Evolutionary conservation across 2,329 filamentous ascomycete species (phyloP).

Genomic region (Pestalotiopsis sp.): DNA sequence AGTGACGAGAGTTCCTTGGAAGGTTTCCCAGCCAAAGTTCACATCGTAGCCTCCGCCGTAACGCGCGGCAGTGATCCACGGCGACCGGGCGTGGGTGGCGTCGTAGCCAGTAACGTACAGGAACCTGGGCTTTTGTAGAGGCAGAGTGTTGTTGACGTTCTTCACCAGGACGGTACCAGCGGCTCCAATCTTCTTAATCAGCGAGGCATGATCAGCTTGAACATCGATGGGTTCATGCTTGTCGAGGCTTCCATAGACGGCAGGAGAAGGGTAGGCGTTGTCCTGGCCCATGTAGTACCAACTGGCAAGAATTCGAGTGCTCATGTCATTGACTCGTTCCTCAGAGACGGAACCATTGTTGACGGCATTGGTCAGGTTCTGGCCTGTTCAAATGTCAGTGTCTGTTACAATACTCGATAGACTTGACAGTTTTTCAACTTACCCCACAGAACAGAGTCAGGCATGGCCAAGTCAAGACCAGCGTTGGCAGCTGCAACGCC

Average conservation of each 20-base stretch:
- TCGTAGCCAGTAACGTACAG: constrained; percentile 27
- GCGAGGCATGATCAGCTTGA: constrained; percentile 69
- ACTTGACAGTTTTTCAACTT: constrained; percentile 20
- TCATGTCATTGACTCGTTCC: constrained; percentile 83
- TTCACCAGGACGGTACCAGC: constrained; percentile 83
- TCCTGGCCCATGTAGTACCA: constrained; percentile 89
- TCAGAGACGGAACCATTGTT: constrained; percentile 81
- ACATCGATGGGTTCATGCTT: constrained; percentile 73
- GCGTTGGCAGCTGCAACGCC: constrained; percentile 40
- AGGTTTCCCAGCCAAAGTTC: constrained; percentile 17
- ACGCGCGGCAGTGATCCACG: constrained; percentile 43
- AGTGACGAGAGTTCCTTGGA: constrained; percentile 74
- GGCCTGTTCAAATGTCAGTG: constrained; percentile 35
- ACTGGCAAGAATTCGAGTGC: constrained; percentile 77
- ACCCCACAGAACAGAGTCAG: constrained; percentile 19
- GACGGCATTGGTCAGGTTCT: constrained; percentile 71
- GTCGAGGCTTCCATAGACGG: constrained; percentile 55
- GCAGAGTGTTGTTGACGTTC: constrained; percentile 52
- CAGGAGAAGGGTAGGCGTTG: constrained; percentile 67
- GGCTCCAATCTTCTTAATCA: constrained; percentile 76
- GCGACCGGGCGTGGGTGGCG: constrained; percentile 53
- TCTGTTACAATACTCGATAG: not conserved
- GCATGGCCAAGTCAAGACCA: constrained; percentile 2
- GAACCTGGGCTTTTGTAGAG: constrained; percentile 20
- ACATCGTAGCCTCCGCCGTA: constrained; percentile 19